Conservation (phyloP, 2,329 filamentous ascomycete species). For the Macrophomina tecta region DNA sequence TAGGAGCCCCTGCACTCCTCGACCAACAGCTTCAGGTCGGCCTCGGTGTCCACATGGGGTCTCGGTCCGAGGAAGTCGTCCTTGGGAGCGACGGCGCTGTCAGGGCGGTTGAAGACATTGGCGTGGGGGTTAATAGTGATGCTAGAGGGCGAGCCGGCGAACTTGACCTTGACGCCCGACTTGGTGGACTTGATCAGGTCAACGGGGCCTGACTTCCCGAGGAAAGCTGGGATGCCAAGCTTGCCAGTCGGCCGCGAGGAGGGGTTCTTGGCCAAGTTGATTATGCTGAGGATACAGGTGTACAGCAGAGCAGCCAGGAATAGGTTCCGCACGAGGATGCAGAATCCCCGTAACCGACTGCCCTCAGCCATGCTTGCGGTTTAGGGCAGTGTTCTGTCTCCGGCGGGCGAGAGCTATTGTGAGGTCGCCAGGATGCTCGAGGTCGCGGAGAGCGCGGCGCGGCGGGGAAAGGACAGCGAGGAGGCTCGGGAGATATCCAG, state of each 20-base stretch:
- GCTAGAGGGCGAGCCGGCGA: constrained; percentile 48
- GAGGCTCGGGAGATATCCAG: constrained; percentile 1
- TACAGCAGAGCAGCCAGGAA: constrained; percentile 51
- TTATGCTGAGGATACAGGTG: constrained; percentile 48
- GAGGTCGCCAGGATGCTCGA: background rate
- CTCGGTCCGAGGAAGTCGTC: constrained; percentile 60
- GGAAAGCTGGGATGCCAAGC: constrained; percentile 49
- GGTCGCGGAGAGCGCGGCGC: constrained; percentile 9
- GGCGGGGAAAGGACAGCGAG: constrained; percentile 9
- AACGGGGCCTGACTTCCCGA: constrained; percentile 49
- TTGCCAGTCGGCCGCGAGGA: constrained; percentile 47
- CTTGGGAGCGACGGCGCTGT: constrained; percentile 56
- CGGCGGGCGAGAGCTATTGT: background rate
- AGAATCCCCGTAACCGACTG: constrained; percentile 40
- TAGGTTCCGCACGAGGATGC: constrained; percentile 51
- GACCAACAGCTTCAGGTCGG: constrained; percentile 58
- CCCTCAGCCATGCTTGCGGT: constrained; percentile 42
- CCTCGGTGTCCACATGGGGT: constrained; percentile 60
- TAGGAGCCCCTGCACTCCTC: constrained; percentile 61
- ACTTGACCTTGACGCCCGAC: constrained; percentile 50
- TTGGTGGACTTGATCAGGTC: constrained; percentile 50
- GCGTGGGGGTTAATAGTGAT: constrained; percentile 58
- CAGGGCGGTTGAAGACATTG: constrained; percentile 61
- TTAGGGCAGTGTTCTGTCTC: background rate
- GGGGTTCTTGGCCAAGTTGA: constrained; percentile 50